These are phyloP conservation scores for Nissolia schottii DNA, from an alignment of 306 rosid species.

Conservation along the genomic window DNA sequence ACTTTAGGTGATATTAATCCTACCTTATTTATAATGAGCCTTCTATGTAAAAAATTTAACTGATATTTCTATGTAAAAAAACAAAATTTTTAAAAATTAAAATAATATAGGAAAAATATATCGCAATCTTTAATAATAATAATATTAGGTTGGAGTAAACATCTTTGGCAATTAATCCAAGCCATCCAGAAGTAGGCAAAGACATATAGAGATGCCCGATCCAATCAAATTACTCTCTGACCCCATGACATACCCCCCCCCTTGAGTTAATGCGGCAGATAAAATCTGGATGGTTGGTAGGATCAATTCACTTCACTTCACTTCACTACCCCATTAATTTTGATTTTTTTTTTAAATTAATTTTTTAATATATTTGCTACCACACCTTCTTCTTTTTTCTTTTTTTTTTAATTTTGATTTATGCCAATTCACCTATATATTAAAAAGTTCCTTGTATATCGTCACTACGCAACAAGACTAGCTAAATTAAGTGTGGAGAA, in stretches of 20 bases:
- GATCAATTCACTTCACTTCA: constrained; percentile 39
- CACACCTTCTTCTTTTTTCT: no score
- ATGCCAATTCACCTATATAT: constrained; percentile 30
- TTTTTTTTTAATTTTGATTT: constrained; percentile 36
- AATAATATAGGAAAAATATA: background rate
- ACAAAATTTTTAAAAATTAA: no score
- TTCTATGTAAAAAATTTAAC: background rate
- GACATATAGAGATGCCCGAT: background rate
- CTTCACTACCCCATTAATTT: no score
- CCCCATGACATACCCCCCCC: constrained; percentile 44
- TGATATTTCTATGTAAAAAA: background rate
- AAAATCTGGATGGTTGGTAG: constrained; percentile 47
- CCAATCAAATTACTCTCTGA: constrained; percentile 19
- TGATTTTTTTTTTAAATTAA: no score
- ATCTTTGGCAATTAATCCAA: constrained; percentile 24
- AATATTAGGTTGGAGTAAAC: constrained; percentile 25
- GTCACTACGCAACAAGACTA: constrained; percentile 30
- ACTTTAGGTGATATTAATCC: no score
- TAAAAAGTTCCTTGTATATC: constrained; percentile 1
- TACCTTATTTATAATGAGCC: no score
- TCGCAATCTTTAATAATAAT: background rate
- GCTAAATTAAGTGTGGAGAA: background rate
- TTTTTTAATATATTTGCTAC: constrained; percentile 30
- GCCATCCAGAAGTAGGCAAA: background rate
- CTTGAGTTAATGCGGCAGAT: constrained; percentile 48